Conservation (phyloP, 352 stramenopile species). For the Pythium brachiatum region DNA sequence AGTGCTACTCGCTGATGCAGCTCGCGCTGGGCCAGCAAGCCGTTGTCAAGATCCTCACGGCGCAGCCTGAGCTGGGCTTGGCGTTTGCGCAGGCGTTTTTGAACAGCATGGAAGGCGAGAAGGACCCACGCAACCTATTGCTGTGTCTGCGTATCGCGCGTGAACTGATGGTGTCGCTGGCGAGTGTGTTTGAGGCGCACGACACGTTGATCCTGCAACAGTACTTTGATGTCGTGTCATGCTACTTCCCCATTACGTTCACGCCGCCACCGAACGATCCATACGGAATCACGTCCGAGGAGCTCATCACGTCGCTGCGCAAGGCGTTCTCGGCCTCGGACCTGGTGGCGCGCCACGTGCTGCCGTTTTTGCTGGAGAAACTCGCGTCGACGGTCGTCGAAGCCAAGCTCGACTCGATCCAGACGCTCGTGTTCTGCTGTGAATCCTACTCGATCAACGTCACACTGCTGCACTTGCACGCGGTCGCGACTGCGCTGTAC, state of each 20-base stretch:
- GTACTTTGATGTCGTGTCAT: slow-evolving; percentile 89
- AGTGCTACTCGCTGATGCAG: slow-evolving; percentile 82
- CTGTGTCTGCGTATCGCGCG: slow-evolving; percentile 74
- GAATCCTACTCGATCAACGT: slow-evolving; percentile 79
- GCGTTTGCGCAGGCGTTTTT: slow-evolving; percentile 76
- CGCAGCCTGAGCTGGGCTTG: slow-evolving; percentile 28
- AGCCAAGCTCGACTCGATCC: slow-evolving; percentile 76
- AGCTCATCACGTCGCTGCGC: slow-evolving; percentile 76
- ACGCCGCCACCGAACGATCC: slow-evolving; percentile 88
- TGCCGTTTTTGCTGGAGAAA: slow-evolving; percentile 90
- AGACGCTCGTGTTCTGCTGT: slow-evolving; percentile 83
- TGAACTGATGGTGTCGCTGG: slow-evolving; percentile 55
- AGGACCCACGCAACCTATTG: slow-evolving; percentile 86
- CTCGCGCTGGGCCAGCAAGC: slow-evolving; percentile 60
- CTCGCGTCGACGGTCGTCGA: slow-evolving; percentile 72
- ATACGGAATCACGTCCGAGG: slow-evolving; percentile 89
- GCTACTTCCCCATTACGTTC: slow-evolving; percentile 93
- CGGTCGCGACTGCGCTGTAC: slow-evolving; percentile 67
- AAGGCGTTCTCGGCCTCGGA: slow-evolving; percentile 77
- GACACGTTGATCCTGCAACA: slow-evolving; percentile 75
- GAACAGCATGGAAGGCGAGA: slow-evolving; percentile 86
- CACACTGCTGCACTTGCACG: slow-evolving; percentile 68
- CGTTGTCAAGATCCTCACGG: slow-evolving; percentile 50
- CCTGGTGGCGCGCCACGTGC: slow-evolving; percentile 68
- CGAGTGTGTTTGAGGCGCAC: slow-evolving; percentile 56